Evolutionary conservation across 495 filamentous ascomycete species (phyloP), one percentile per base, ranked within the genome.

Genomic region (Penicillium simplicissimum): DNA sequence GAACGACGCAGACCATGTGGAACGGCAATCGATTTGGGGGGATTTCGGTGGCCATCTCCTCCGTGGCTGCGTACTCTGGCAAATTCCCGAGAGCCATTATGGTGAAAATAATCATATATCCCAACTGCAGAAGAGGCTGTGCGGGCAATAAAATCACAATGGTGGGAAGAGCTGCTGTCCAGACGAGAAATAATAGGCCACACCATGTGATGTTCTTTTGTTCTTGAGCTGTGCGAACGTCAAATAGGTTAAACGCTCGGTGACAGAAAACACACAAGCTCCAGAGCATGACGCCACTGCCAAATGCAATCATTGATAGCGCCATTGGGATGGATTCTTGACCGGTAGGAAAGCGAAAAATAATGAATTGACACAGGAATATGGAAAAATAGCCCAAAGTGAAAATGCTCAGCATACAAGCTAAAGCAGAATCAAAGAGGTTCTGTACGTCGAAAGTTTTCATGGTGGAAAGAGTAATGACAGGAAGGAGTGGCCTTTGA

Each of bases 381-480:
- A 64, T 33, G 43, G 33, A 53, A 48, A 64, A 64, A 28, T 64
- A 64, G 10, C 57, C 47, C 37, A 64, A 23, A n/a, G 52, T 53
- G 45, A 64, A 64, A 37, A 60, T 45, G 31, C 55, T 47, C 42
- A 47, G 42, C 42, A 47, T 47, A 47, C 42, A 47, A 47, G 42
- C 42, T 47, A 47, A 17, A 47, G 42, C 21, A 47, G 42, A 17
- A 47, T 47, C 42, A 47, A 47, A 47, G 42, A 23, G 42, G 42
- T 47, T 47, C 6, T 4, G 42, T 47, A 1, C 14, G 42, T 47
- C 42, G 21, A 4, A 47, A 47, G 15, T 47, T 21, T 47, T 47
- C 42, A 47, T 47, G n/a, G 42, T 47, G 42, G 42, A 9, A 21
- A 21, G 42, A 21, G n/a, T 47, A 47, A 47, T 11, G 42, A 47